A percentile compares a stretch with the other conserved stretches of the same genome.
Evolutionary conservation across 2,329 filamentous ascomycete genomes (phyloP).

Genomic region (Aureobasidium sp.): DNA sequence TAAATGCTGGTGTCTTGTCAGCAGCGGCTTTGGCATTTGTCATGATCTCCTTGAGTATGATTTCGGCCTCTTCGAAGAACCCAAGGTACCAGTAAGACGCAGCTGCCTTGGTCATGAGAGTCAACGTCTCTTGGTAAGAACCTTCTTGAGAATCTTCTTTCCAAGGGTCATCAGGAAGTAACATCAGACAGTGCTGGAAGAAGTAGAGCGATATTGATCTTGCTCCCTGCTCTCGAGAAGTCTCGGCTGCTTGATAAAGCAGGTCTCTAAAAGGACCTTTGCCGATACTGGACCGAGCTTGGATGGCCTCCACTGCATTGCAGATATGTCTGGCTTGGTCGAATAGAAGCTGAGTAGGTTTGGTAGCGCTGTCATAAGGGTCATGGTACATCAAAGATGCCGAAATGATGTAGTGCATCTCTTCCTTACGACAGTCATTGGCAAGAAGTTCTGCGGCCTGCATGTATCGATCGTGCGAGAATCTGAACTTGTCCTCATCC

Average conservation of each 20-base stretch:
- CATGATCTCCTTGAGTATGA: constrained; percentile 64
- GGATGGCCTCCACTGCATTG: constrained; percentile 68
- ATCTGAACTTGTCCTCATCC: constrained; percentile 76
- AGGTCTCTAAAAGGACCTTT: constrained; percentile 57
- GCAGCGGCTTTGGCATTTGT: constrained; percentile 61
- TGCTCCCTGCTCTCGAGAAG: constrained; percentile 74
- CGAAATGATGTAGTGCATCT: constrained; percentile 89
- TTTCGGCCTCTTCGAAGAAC: constrained; percentile 59
- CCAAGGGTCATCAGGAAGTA: constrained; percentile 81
- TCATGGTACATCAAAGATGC: constrained; percentile 71
- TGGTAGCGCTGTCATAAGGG: constrained; percentile 50
- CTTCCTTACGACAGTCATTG: constrained; percentile 58
- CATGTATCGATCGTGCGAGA: constrained; percentile 81
- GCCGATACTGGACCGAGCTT: constrained; percentile 48
- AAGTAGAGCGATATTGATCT: constrained; percentile 76
- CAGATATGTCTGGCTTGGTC: constrained; percentile 76
- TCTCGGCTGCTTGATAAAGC: constrained; percentile 70
- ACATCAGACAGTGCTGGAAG: constrained; percentile 65
- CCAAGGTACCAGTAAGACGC: constrained; percentile 78
- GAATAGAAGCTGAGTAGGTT: constrained; percentile 49
- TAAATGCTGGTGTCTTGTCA: constrained; percentile 78
- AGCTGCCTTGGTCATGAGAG: constrained; percentile 69
- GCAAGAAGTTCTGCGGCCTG: constrained; percentile 66
- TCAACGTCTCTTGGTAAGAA: constrained; percentile 78
- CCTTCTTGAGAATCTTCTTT: constrained; percentile 56